A percentile compares a stretch with the other conserved stretches of the same genome.
Conservation (phyloP, 78 protist genomes). For the Dictyostelium firmibasis region DNA sequence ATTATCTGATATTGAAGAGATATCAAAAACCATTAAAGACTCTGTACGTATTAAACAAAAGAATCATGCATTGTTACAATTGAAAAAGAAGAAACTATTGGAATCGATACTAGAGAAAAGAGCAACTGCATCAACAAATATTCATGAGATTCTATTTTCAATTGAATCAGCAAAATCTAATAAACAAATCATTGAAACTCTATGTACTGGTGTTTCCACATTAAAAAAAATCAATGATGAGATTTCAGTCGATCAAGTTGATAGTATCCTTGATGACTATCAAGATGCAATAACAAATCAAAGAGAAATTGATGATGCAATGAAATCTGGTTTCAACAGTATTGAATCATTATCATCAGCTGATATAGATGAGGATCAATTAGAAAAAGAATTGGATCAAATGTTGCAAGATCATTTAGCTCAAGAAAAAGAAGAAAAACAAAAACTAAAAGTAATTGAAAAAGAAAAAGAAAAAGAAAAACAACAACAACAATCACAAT, state of each 20-base stretch:
- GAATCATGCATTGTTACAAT: constrained; percentile 21
- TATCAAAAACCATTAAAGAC: not conserved
- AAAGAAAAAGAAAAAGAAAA: not conserved
- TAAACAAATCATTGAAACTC: constrained; percentile 43
- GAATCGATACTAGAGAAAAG: constrained; percentile 25
- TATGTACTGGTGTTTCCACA: constrained; percentile 37
- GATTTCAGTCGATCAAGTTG: constrained; percentile 48
- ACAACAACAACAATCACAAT: not conserved
- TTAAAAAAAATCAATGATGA: constrained; percentile 33
- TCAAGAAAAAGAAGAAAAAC: not conserved
- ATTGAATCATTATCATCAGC: not conserved
- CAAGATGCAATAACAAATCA: constrained; percentile 47
- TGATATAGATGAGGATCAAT: constrained; percentile 11
- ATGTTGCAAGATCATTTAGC: constrained; percentile 14
- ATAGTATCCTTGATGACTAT: constrained; percentile 37
- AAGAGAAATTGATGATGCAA: constrained; percentile 69
- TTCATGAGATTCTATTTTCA: constrained; percentile 15
- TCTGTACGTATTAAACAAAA: constrained; percentile 14
- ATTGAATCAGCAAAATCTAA: constrained; percentile 56
- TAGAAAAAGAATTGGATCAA: constrained; percentile 50
- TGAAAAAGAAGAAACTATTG: constrained; percentile 22
- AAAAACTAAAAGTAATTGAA: not conserved
- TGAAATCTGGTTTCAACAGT: constrained; percentile 1
- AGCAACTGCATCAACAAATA: not conserved
- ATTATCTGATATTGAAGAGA: not conserved